Evolutionary conservation across 805 yeast genomes (phyloP).

Genomic region (Metschnikowia drakensbergensis): DNA sequence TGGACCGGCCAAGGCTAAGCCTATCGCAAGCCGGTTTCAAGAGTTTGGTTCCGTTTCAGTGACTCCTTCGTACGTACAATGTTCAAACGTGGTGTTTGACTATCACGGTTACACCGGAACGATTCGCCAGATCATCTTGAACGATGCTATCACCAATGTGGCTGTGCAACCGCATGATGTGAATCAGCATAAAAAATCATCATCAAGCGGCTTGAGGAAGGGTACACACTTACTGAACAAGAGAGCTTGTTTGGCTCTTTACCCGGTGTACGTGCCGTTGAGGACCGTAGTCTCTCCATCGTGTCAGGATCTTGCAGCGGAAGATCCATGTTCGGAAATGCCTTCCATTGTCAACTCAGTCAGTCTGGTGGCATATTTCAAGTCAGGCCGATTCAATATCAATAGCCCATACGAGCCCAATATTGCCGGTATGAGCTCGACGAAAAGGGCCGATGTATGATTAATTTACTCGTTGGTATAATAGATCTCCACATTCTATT

Average conservation of each 20-base stretch:
- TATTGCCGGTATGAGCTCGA: constrained; percentile 27
- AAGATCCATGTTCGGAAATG: constrained; percentile 20
- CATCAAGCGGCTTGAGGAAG: constrained; percentile 7
- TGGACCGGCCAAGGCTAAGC: constrained; percentile 11
- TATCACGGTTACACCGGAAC: constrained; percentile 21
- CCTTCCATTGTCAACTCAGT: constrained; percentile 16
- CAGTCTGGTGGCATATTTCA: constrained; percentile 23
- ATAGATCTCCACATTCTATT: too few species aligned
- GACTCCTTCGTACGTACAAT: constrained; percentile 17
- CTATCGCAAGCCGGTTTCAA: constrained; percentile 12
- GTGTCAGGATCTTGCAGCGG: constrained; percentile 17
- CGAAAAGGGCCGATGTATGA: constrained; percentile 18
- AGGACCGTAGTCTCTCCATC: constrained; percentile 1
- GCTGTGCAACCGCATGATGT: constrained; percentile 11
- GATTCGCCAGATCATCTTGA: constrained; percentile 11
- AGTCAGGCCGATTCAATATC: constrained; percentile 18
- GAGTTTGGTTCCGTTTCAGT: constrained; percentile 9
- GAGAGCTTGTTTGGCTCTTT: constrained; percentile 9
- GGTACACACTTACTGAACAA: not conserved
- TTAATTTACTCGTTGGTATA: too few species aligned
- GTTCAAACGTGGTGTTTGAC: constrained; percentile 20
- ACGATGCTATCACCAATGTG: constrained; percentile 14
- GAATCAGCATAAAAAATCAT: constrained; percentile 1
- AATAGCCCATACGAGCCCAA: constrained; percentile 30
- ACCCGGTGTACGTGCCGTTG: not conserved